Conservation (phyloP, 2,329 filamentous ascomycete genomes). For the Ceratocystis colombiana region DNA sequence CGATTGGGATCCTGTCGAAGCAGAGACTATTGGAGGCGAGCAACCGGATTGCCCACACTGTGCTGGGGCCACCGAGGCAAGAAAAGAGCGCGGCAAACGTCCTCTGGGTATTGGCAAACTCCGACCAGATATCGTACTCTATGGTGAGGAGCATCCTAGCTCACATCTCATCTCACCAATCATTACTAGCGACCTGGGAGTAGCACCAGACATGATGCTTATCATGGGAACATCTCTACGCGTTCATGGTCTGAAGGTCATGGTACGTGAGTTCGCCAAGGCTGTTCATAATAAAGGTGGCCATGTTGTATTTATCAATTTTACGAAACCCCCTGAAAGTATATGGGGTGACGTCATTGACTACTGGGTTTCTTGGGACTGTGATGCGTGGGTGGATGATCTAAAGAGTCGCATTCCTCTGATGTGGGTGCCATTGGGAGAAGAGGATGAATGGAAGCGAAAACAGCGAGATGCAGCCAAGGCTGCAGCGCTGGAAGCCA, state of each 20-base stretch:
- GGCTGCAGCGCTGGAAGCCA: slow-evolving; percentile 21
- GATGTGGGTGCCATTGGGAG: slow-evolving; percentile 47
- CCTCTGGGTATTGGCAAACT: slow-evolving; percentile 57
- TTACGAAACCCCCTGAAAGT: slow-evolving; percentile 61
- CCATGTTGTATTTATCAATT: slow-evolving; percentile 63
- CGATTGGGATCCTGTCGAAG: slow-evolving; percentile 50
- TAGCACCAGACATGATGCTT: slow-evolving; percentile 56
- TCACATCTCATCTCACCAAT: slow-evolving; percentile 58
- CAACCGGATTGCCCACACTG: slow-evolving; percentile 60
- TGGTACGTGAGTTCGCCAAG: slow-evolving; percentile 62
- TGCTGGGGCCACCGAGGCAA: slow-evolving; percentile 49
- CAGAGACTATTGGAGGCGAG: slow-evolving; percentile 50
- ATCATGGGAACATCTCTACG: slow-evolving; percentile 62
- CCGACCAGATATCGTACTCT: slow-evolving; percentile 62
- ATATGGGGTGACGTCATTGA: slow-evolving; percentile 64
- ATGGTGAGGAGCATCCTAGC: slow-evolving; percentile 62
- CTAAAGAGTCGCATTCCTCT: slow-evolving; percentile 48
- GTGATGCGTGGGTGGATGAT: slow-evolving; percentile 60
- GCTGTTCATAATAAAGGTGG: slow-evolving; percentile 58
- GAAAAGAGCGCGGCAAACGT: slow-evolving; percentile 56
- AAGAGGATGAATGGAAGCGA: slow-evolving; percentile 38
- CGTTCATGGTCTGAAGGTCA: slow-evolving; percentile 60
- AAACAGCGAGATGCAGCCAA: slow-evolving; percentile 32
- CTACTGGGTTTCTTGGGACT: slow-evolving; percentile 66
- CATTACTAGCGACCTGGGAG: slow-evolving; percentile 54